Conservation (phyloP, 495 filamentous ascomycete genomes). For the Durotheca rogersii region DNA sequence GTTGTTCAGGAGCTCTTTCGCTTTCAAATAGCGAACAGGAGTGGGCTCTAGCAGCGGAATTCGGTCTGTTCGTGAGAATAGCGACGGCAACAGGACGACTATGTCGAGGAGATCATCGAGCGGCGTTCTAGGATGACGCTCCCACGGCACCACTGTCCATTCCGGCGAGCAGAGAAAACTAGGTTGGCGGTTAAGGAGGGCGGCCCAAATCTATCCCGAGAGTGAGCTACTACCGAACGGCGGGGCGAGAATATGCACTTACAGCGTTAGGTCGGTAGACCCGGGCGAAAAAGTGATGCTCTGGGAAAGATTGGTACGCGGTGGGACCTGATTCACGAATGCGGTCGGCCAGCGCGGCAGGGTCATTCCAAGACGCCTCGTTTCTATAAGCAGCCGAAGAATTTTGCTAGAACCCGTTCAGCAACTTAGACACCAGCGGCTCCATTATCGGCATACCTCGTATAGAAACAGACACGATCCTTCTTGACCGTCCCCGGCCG, state of each 20-base stretch:
- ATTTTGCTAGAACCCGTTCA: conserved; percentile 18
- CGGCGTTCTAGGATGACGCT: conserved; percentile 43
- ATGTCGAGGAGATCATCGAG: conserved; percentile 49
- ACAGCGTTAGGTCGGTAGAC: conserved; percentile 48
- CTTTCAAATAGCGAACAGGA: conserved; percentile 36
- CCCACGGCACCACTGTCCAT: conserved; percentile 48
- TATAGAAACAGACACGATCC: conserved; percentile 47
- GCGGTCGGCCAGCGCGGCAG: conserved; percentile 27
- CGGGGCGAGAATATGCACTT: conserved; percentile 9
- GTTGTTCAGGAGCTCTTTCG: conserved; percentile 44
- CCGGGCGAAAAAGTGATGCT: conserved; percentile 52
- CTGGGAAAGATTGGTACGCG: conserved; percentile 44
- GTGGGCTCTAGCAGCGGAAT: conserved; percentile 34
- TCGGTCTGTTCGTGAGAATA: conserved; percentile 40
- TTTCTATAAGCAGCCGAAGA: conserved; percentile 35
- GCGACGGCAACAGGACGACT: conserved; percentile 39
- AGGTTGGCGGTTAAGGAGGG: conserved; percentile 46
- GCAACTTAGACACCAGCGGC: background rate
- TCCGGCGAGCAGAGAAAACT: conserved; percentile 45
- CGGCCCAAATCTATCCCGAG: conserved; percentile 40
- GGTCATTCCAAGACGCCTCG: conserved; percentile 35
- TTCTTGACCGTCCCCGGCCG: conserved; percentile 9
- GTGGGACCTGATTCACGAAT: conserved; percentile 43
- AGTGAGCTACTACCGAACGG: conserved; percentile 17
- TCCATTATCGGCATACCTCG: conserved; percentile 35